Evolutionary conservation across 2,329 filamentous ascomycete species (phyloP), one percentile per base, ranked within the genome.

Genomic region (Scytalidium lignicola): DNA sequence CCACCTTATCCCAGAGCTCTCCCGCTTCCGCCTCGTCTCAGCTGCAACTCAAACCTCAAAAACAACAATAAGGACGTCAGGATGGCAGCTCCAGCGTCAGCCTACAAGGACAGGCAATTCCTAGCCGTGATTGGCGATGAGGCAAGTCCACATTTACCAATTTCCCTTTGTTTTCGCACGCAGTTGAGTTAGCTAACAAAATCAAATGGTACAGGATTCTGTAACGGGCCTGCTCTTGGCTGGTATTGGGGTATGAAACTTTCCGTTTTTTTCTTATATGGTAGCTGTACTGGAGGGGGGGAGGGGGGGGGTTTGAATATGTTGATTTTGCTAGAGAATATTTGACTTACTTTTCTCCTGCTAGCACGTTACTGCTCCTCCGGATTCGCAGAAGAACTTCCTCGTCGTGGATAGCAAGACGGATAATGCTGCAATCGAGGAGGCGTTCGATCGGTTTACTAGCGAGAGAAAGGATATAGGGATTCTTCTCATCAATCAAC

Each of bases 121-220:
- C 82, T 99, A 51, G 93, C 93, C 56, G 92, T 99, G 44, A 99
- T 99, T 66, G 93, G 93, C 46, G 93, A 99, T 70, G 93, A 99
- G 82, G 93, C 89, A 66, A 44, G 56, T 51, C 12, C 15, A 26
- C 23, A 5, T 5, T 26, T 6, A 6, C 17, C 22, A 41, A 39
- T 18, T 18, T 41, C n/a, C n/a, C n/a, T 42, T 20, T 19, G 20
- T 41, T 43, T 28, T 47, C 44, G 26, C 21, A 22, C 26, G n/a
- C 40, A n/a, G 23, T 22, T 23, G 61, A 62, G 52, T 60, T 53
- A 26, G 46, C 50, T 57, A 55, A 58, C 26, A 19, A 23, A 10
- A 26, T 26, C 6, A n/a, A 2, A 47, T 55, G 32, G n/a, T n/a
- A 29, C 61, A 99, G 93, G 89, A 95, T 73, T 96, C 93, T 43